phyloP scores from a whole-genome alignment of 2,329 filamentous ascomycete genomes.

The Nemania diffusa region DNA sequence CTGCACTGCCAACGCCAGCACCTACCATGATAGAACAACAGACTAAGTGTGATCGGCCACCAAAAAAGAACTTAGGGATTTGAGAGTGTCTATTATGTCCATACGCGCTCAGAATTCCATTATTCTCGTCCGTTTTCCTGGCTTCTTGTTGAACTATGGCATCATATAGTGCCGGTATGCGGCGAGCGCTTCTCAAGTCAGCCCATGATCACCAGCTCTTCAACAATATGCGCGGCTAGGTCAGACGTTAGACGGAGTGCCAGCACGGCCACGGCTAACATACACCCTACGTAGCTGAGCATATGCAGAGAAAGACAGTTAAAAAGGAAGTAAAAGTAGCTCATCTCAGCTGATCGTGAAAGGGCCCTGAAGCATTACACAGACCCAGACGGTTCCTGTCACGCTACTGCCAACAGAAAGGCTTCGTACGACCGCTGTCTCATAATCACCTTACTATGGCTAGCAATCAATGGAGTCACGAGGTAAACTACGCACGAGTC shows the following conservation, averaged over 20 bases:
- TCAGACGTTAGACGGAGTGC: neutral
- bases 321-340: neutral
- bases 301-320: neutral
- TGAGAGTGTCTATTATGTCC: neutral
- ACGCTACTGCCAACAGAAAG: neutral
- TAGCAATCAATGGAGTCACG: neutral
- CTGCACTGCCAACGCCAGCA: neutral
- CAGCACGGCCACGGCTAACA: neutral
- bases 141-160: conserved; percentile 5
- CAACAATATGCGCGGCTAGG: conserved; percentile 3
- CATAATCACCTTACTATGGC: neutral
- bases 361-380: neutral
- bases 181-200: conserved; percentile 6
- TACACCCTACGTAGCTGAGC: neutral
- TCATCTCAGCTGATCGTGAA: neutral
- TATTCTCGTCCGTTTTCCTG: conserved; percentile 1
- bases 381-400: neutral
- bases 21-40: neutral
- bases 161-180: conserved; percentile 1
- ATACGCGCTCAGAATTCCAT: neutral
- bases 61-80: neutral
- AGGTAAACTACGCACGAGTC: neutral
- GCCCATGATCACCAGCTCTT: neutral
- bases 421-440: neutral
- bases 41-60: neutral